These are phyloP conservation scores for Sodiomyces alkalinus DNA, from an alignment of 2,329 filamentous ascomycete species.

Conservation along the genomic window DNA sequence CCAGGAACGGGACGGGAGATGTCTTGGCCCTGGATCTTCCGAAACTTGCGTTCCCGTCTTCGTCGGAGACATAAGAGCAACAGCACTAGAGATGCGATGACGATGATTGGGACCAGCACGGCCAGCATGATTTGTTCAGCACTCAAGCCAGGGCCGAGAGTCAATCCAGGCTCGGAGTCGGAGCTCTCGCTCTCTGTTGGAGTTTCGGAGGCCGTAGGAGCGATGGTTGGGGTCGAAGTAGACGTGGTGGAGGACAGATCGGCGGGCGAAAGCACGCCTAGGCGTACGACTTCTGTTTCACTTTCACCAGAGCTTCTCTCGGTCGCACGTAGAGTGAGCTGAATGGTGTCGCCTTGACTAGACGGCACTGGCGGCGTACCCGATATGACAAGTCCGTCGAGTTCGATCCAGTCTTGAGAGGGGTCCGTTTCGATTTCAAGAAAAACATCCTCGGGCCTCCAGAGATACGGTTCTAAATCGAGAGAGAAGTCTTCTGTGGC, in stretches of 20 bases:
- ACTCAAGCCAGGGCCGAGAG: constrained; percentile 1
- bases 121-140: constrained; percentile 7
- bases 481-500: constrained; percentile 26
- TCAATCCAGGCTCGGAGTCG: too few species aligned
- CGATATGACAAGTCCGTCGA: constrained; percentile 21
- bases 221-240: constrained; percentile 11
- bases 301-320: constrained; percentile 16
- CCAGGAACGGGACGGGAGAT: constrained; percentile 17
- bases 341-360: constrained; percentile 11
- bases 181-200: constrained; percentile 9
- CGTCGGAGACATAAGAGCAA: constrained; percentile 14
- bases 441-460: constrained; percentile 20
- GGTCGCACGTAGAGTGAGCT: constrained; percentile 14
- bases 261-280: constrained; percentile 14
- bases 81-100: constrained; percentile 4
- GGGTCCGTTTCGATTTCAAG: constrained; percentile 21
- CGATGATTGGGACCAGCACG: constrained; percentile 5
- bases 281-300: constrained; percentile 21
- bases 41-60: constrained; percentile 9
- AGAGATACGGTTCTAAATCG: constrained; percentile 26
- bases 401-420: constrained; percentile 25
- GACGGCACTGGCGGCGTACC: constrained; percentile 22
- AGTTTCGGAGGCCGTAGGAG: constrained; percentile 10
- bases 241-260: constrained; percentile 7
- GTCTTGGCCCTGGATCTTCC: constrained; percentile 10